These are phyloP conservation scores for Coemansia aciculifera DNA, from an alignment of 192 early-diverging fungal genomes.

Conservation along the genomic window DNA sequence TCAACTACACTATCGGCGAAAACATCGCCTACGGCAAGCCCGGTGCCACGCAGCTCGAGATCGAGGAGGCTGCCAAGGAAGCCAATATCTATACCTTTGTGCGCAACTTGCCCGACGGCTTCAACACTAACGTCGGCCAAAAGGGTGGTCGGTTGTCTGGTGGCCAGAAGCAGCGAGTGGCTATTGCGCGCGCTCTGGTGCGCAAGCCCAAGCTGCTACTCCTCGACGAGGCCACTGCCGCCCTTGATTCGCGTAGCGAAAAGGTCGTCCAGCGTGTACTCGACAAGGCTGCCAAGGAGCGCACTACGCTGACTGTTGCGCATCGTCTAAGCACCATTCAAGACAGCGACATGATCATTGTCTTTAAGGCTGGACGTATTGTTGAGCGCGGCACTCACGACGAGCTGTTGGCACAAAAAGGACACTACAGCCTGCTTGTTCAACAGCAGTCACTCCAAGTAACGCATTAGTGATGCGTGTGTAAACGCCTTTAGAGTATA, in stretches of 20 bases:
- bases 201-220: conserved; percentile 69
- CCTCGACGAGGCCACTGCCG: conserved; percentile 79
- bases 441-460: conserved; percentile 15
- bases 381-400: conserved; percentile 68
- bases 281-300: conserved; percentile 64
- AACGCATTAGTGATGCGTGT: conserved; percentile 15
- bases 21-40: conserved; percentile 63
- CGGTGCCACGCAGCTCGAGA: conserved; percentile 40
- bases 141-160: conserved; percentile 45
- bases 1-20: conserved; percentile 61
- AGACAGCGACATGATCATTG: no score
- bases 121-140: conserved; percentile 66
- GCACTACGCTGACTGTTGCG: conserved; percentile 70
- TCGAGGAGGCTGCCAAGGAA: conserved; percentile 27
- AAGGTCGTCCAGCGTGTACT: conserved; percentile 75
- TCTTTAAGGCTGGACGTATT: conserved; percentile 21
- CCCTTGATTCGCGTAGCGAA: conserved; percentile 76
- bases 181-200: conserved; percentile 66
- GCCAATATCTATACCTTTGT: conserved; percentile 65
- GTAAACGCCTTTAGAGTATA: no score
- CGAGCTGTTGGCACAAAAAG: conserved; percentile 59
- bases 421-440: conserved; percentile 60
- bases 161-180: conserved; percentile 58
- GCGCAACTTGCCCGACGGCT: conserved; percentile 52
- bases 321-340: conserved; percentile 49